These are phyloP conservation scores for Diplotaxis tenuifolia DNA, from an alignment of 345 rosid genomes.

Conservation along the genomic window DNA sequence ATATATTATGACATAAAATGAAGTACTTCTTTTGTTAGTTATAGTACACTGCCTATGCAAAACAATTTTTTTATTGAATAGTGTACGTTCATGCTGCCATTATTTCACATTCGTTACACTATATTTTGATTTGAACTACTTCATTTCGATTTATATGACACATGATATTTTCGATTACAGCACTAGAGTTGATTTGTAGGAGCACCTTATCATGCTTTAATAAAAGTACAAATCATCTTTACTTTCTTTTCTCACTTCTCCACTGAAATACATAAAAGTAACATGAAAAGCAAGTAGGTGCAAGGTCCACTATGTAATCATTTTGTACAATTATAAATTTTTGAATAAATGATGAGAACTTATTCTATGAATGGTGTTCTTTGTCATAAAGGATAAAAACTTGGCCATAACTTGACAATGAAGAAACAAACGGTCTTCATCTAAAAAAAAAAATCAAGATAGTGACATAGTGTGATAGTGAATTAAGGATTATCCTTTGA, in stretches of 20 bases:
- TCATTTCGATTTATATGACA: neutral
- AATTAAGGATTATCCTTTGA: constrained; percentile 16
- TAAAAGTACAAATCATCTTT: constrained; percentile 33
- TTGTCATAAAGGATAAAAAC: constrained; percentile 13
- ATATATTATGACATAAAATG: neutral
- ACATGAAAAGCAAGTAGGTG: constrained; percentile 36
- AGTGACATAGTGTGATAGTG: constrained; percentile 8
- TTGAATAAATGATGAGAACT: constrained; percentile 20
- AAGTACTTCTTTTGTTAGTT: neutral
- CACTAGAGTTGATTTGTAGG: constrained; percentile 29
- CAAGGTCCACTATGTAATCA: constrained; percentile 20
- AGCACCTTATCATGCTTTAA: constrained; percentile 35
- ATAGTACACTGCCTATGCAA: no score
- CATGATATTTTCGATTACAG: constrained; percentile 26
- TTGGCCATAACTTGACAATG: constrained; percentile 34
- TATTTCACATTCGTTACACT: neutral
- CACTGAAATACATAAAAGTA: constrained; percentile 35
- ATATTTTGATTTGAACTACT: no score
- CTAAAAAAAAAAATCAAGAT: neutral
- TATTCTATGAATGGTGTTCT: constrained; percentile 24
- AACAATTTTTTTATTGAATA: neutral
- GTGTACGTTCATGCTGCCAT: neutral
- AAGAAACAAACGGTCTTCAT: constrained; percentile 33
- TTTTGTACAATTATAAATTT: neutral
- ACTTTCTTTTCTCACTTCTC: constrained; percentile 23